These are phyloP conservation scores for Raffaelea albimanens DNA, from an alignment of 2,329 filamentous ascomycete genomes.

Conservation along the genomic window DNA sequence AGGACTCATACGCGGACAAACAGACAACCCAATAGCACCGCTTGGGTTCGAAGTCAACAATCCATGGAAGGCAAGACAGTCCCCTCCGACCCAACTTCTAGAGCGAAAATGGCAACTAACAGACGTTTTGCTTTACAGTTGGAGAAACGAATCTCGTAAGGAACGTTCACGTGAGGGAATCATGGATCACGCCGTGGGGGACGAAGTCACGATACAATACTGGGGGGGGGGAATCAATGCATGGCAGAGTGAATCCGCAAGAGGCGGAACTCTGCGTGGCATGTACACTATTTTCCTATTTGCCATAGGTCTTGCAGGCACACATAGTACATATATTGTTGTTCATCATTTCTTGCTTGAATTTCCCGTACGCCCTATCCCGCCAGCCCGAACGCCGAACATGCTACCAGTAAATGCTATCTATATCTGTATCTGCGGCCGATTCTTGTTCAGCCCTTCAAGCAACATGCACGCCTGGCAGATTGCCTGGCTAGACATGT, in stretches of 20 bases:
- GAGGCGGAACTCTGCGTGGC: neutral
- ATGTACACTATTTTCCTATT: neutral
- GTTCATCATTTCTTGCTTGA: neutral
- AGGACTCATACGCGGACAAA: slow-evolving; percentile 48
- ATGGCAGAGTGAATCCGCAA: neutral
- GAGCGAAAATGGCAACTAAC: neutral
- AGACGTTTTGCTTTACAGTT: slow-evolving; percentile 26
- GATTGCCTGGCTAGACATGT: slow-evolving; percentile 86
- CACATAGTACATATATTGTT: neutral
- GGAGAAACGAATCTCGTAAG: slow-evolving; percentile 42
- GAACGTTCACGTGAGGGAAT: slow-evolving; percentile 7
- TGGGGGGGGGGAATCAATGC: neutral
- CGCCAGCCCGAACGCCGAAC: neutral
- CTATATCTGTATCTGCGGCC: slow-evolving; percentile 47
- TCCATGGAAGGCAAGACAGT: slow-evolving; percentile 48
- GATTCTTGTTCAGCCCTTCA: slow-evolving; percentile 80
- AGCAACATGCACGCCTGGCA: slow-evolving; percentile 91
- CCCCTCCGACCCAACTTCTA: too few species aligned
- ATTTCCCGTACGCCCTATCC: neutral
- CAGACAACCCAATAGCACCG: slow-evolving; percentile 44
- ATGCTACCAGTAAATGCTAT: slow-evolving; percentile 4
- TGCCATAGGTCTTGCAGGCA: neutral
- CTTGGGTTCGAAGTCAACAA: slow-evolving; percentile 54
- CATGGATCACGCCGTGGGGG: neutral
- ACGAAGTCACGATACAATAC: neutral